Evolutionary conservation across 2,329 filamentous ascomycete genomes (phyloP).

Genomic region (Colletotrichum lentis): DNA sequence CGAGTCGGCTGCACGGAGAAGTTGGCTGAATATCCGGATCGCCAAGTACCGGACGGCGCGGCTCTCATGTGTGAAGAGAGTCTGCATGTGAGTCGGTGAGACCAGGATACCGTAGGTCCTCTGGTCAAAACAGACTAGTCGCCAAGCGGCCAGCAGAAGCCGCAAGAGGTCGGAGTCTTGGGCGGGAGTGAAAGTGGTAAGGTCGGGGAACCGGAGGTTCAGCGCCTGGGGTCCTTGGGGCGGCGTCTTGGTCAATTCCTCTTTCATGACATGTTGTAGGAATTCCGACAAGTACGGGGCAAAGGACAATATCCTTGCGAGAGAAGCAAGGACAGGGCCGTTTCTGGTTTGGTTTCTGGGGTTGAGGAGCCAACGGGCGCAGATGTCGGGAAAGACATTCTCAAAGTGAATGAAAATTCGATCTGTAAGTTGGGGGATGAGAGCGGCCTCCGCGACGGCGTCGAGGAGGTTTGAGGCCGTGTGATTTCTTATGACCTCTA

Average conservation of each 20-base stretch:
- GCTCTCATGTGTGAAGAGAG: conserved; percentile 69
- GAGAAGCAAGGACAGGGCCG: conserved; percentile 69
- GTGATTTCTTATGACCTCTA: conserved; percentile 70
- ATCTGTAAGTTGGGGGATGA: conserved; percentile 75
- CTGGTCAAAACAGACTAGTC: conserved; percentile 80
- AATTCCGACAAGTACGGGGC: conserved; percentile 81
- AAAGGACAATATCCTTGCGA: conserved; percentile 82
- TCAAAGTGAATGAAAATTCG: conserved; percentile 78
- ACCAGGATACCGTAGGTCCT: conserved; percentile 71
- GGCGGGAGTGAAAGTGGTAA: conserved; percentile 19
- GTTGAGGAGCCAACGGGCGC: conserved; percentile 76
- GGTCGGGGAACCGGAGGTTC: conserved; percentile 30
- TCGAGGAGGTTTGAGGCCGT: conserved; percentile 74
- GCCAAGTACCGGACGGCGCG: conserved; percentile 79
- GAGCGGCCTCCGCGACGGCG: conserved; percentile 72
- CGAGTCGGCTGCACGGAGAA: conserved; percentile 80
- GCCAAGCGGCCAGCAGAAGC: conserved; percentile 74
- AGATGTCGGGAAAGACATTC: conserved; percentile 80
- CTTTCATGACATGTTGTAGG: conserved; percentile 60
- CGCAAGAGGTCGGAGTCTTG: conserved; percentile 42
- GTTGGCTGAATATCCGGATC: conserved; percentile 79
- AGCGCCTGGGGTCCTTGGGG: conserved; percentile 25
- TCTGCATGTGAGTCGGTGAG: conserved; percentile 72
- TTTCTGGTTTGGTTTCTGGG: conserved; percentile 49
- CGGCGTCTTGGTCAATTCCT: conserved; percentile 33